Evolutionary conservation across 805 yeast species (phyloP), one percentile per base, ranked within the genome.

Genomic region (Saccharomycopsis amapae): DNA sequence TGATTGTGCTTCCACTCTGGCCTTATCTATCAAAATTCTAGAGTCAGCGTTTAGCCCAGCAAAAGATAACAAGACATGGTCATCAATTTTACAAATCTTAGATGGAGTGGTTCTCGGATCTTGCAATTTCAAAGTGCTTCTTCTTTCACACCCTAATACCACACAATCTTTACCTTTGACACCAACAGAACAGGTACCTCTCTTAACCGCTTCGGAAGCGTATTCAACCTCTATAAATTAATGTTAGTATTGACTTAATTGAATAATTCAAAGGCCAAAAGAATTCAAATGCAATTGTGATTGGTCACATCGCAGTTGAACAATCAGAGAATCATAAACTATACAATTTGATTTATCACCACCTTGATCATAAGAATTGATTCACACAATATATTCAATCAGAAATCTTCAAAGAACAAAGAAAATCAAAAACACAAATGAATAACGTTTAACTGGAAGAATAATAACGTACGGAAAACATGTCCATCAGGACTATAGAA

Each of bases 31-130:
- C 55, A 93, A 75, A 46, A 93, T 80, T 62, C 98, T 77, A 15
- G 97, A 96, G 64, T 93, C 98, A n/a, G 98, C 98, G 64, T 89
- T 90, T 62, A 93, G 74, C 3, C 98, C 98, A 37, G 98, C 96
- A 70, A 93, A 93, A 41, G 96, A 94, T 58, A 93, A 73, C 54
- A 88, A 81, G 19, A 86, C 83, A 63, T 90, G 97, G 56, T 82
- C 78, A 64, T 93, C 98, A 44, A 93, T 75, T 60, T 83, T 81
- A 60, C 94, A 86, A 56, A 93, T 87, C 67, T 93, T 93, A 49
- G 94, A 79, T 26, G 97, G 97, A 2, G 97, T 89, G 54, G 86
- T 90, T 62, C 97, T 77, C 40, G 97, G 90, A 65, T 93, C 97
- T 68, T 93, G 98, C 55, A 93, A 73, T 64, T 93, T 93, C 60